A percentile compares a stretch with the other conserved stretches of the same genome.
Evolutionary conservation across 805 yeast species (phyloP).

Genomic region (Monosporozyma unispora): DNA sequence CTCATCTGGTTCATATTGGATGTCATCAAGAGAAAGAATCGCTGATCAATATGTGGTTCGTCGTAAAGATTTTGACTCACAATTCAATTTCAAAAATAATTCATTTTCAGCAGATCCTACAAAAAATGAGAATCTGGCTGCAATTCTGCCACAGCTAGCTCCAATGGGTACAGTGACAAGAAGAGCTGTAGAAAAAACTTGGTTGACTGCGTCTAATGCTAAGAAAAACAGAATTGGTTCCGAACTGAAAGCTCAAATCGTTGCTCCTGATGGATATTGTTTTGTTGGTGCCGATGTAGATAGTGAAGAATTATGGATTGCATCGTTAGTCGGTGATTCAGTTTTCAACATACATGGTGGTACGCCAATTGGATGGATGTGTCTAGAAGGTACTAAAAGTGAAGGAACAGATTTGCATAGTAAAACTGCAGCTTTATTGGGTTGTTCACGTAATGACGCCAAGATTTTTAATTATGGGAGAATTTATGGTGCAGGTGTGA

Average conservation of each 20-base stretch:
- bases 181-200: conserved; percentile 92
- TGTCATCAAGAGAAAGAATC: conserved; percentile 79
- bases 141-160: conserved; percentile 74
- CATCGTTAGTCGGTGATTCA: conserved; percentile 89
- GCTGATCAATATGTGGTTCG: conserved; percentile 78
- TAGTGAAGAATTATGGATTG: conserved; percentile 97
- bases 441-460: conserved; percentile 85
- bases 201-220: conserved; percentile 97
- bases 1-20: conserved; percentile 84
- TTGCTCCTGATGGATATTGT: conserved; percentile 81
- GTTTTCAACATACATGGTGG: conserved; percentile 86
- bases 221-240: conserved; percentile 81
- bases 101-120: background rate
- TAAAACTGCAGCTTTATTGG: conserved; percentile 81
- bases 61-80: conserved; percentile 25
- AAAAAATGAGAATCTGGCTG: conserved; percentile 37
- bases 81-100: conserved; percentile 15
- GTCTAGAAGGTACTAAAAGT: conserved; percentile 85
- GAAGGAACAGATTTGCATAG: conserved; percentile 94
- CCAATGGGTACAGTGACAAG: conserved; percentile 97
- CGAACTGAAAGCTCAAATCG: conserved; percentile 77
- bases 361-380: conserved; percentile 98
- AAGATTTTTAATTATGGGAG: conserved; percentile 94
- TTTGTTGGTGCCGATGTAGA: conserved; percentile 99
- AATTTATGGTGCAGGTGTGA: conserved; percentile 94